Percentiles rank a stretch among this genome's conserved stretches.
Conservation (phyloP, 306 rosid species). For the Trichosanthes cucumerina region DNA sequence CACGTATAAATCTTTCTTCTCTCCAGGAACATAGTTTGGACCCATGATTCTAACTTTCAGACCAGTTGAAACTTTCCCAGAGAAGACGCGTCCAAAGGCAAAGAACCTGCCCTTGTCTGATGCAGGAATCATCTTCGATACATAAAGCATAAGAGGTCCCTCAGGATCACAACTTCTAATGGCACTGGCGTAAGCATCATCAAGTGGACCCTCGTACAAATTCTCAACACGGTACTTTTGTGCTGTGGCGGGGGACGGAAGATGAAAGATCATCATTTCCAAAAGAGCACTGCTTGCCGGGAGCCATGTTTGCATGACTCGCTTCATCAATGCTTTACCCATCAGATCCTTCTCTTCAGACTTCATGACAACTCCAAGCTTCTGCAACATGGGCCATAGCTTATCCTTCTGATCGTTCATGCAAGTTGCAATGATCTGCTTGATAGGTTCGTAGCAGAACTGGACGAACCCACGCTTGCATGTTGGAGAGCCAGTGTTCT, state of each 20-base stretch:
- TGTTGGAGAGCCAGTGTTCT: constrained; percentile 29
- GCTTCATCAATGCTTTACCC: constrained; percentile 83
- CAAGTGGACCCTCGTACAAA: constrained; percentile 91
- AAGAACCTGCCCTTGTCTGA: constrained; percentile 89
- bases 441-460: constrained; percentile 90
- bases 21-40: constrained; percentile 82
- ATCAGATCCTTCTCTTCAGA: constrained; percentile 67
- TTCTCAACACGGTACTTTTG: constrained; percentile 92
- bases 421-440: constrained; percentile 64
- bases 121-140: constrained; percentile 95
- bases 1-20: constrained; percentile 70
- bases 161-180: constrained; percentile 82
- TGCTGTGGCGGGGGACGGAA: constrained; percentile 65
- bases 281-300: constrained; percentile 67
- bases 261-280: constrained; percentile 96
- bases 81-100: constrained; percentile 88
- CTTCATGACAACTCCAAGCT: constrained; percentile 65
- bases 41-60: constrained; percentile 97
- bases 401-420: constrained; percentile 97
- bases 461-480: constrained; percentile 69
- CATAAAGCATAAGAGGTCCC: constrained; percentile 92
- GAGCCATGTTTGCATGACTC: constrained; percentile 97
- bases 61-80: constrained; percentile 78
- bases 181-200: constrained; percentile 63
- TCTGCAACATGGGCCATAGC: constrained; percentile 89